Base-by-base conservation (phyloP, 2,329 filamentous ascomycete species). In the Penicillium fuscoglaucum region DNA sequence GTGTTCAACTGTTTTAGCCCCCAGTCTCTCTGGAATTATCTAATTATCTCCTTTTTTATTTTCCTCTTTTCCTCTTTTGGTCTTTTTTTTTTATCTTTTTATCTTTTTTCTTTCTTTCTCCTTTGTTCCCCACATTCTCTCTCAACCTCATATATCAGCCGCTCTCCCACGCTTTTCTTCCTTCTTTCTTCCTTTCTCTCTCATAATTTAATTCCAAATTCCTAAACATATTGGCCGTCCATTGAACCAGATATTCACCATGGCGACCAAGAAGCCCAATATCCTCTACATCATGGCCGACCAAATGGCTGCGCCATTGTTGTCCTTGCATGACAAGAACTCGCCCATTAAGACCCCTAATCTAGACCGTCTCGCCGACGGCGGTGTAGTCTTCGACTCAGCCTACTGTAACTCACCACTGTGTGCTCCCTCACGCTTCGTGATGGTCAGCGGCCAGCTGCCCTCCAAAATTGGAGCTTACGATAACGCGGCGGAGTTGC, bases 261-360 rank as follows among this genome's bases (percentile, higher is more conserved):
- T 75, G 73, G 69, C 72, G 49, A 61, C 72, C 59, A 80, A 80
- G 66, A 83, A 83, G 72, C 89, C 89, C 61, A 93, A 93, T 76
- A 90, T 93, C 66, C 82, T 93, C 47, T 96, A 95, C 81, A 96
- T 97, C 79, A 96, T 97, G 92, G 93, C 93, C 55, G 93, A 97
- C 78, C 93, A 97, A 80, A 86, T 97, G 74, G 90, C 93, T 19
- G 93, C 93, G 29, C 93, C 93, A 19, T 84, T 93, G 67, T 85
- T 97, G 66, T 93, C 92, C 80, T 93, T 96, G 80, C 92, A 97
- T 81, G 93, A 97, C 76, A 84, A 87, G 46, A 82, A 89, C 52
- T 96, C 92, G 1, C 89, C 90, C 73, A 96, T 97, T 82, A 90
- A 92, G 78, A 97, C 93, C 1, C 93, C 93, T 48, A 88, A 97